phyloP scores from a whole-genome alignment of 257 asterid species.

The Solanum clarkiae region DNA sequence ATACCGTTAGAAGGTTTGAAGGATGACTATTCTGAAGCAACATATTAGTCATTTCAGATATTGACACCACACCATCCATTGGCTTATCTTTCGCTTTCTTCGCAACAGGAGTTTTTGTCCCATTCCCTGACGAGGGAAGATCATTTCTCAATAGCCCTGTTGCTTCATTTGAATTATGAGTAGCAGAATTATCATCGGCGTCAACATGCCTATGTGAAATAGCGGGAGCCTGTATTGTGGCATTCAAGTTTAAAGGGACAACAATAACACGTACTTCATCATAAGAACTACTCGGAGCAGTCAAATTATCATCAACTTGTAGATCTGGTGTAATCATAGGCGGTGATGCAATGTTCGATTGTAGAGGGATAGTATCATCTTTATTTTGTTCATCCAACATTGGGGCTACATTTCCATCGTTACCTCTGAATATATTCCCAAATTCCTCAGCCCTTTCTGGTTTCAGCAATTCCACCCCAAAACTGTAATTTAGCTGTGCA shows the following conservation, averaged over 20 bases:
- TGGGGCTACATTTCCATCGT: background rate
- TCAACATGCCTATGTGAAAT: background rate
- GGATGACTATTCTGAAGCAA: conserved; percentile 23
- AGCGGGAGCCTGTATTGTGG: background rate
- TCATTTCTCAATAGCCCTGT: background rate
- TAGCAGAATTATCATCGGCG: background rate
- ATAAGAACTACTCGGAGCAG: background rate
- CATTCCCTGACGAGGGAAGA: conserved; percentile 1
- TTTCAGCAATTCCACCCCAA: background rate
- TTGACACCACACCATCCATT: conserved; percentile 29
- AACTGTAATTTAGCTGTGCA: background rate
- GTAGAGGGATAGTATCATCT: background rate
- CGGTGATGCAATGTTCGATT: background rate
- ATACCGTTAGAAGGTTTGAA: conserved; percentile 33
- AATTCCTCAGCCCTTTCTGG: background rate
- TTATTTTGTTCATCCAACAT: background rate
- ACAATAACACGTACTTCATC: background rate
- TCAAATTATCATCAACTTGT: background rate
- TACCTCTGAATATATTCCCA: background rate
- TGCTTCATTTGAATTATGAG: background rate
- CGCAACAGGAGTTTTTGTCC: background rate
- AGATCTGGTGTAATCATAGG: conserved; percentile 14
- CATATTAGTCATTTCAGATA: conserved; percentile 42
- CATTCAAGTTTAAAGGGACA: background rate
- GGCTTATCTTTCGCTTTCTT: conserved; percentile 20